A percentile compares a stretch with the other conserved stretches of the same genome.
phyloP scores from a whole-genome alignment of 1,284 basidiomycete species.

The Leccinum huronense region DNA sequence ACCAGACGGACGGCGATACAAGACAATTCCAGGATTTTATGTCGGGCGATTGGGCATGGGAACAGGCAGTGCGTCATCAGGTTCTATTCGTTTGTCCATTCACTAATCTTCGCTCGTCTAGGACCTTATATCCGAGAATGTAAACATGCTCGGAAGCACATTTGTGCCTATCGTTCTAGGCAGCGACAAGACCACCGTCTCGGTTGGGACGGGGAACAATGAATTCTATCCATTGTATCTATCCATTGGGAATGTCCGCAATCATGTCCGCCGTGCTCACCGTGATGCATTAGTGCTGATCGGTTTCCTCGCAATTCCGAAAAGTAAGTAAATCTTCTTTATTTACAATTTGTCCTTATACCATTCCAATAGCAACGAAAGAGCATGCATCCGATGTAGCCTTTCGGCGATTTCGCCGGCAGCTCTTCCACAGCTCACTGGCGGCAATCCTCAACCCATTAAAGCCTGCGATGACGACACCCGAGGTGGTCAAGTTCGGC shows the following conservation, averaged over 20 bases:
- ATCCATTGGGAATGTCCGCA: not conserved
- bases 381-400: not conserved
- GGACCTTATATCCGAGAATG: constrained; percentile 22
- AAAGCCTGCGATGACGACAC: not conserved
- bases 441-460: not conserved
- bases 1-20: constrained; percentile 9
- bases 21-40: constrained; percentile 32
- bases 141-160: constrained; percentile 28
- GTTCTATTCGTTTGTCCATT: not conserved
- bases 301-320: not conserved
- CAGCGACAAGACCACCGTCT: constrained; percentile 40
- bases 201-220: constrained; percentile 23
- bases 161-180: constrained; percentile 37
- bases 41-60: constrained; percentile 1
- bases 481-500: not conserved
- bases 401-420: not conserved
- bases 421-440: not conserved
- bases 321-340: not conserved
- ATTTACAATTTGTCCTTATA: not conserved
- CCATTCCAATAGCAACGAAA: not conserved
- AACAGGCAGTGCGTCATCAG: constrained; percentile 29
- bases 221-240: not conserved
- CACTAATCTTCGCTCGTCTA: not conserved
- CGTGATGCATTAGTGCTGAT: not conserved
- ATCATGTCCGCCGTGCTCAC: not conserved